These are phyloP conservation scores for Neurospora africana DNA, from an alignment of 495 filamentous ascomycete species.

Conservation along the genomic window DNA sequence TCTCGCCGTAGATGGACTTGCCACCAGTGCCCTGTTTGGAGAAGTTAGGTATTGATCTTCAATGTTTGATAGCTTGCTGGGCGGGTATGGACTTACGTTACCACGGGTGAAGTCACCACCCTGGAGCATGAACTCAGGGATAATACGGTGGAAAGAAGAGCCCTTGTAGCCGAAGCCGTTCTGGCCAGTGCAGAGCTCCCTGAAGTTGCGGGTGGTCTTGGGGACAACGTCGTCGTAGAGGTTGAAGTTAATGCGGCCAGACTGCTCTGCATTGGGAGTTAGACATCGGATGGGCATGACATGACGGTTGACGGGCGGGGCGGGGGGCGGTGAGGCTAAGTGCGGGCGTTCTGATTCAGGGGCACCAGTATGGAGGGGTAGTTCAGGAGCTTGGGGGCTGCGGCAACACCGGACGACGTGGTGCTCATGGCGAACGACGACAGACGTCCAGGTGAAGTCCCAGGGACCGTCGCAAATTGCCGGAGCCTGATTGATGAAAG, in stretches of 20 bases:
- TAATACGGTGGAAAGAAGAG: constrained; percentile 90
- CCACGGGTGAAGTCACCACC: constrained; percentile 97
- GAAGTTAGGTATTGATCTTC: constrained; percentile 3
- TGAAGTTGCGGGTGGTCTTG: constrained; percentile 91
- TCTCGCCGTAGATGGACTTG: constrained; percentile 81
- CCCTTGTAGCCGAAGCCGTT: constrained; percentile 78
- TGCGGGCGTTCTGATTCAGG: neutral
- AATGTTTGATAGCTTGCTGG: neutral
- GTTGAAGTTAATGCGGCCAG: constrained; percentile 76
- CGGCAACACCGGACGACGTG: neutral
- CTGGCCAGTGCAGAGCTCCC: constrained; percentile 83
- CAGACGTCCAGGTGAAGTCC: neutral
- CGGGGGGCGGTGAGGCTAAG: neutral
- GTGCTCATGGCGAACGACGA: neutral
- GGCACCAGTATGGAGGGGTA: neutral
- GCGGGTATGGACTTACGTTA: constrained; percentile 51
- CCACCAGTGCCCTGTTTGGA: constrained; percentile 61
- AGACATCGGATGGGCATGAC: constrained; percentile 4
- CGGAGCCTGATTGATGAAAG: constrained; percentile 2
- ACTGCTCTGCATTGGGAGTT: constrained; percentile 45
- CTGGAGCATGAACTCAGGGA: constrained; percentile 97
- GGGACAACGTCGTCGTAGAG: constrained; percentile 83
- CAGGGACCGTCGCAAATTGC: neutral
- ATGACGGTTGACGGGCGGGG: neutral
- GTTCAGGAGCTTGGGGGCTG: neutral